Evolutionary conservation across 352 stramenopile species (phyloP).

Genomic region (Blastocystis sp.): DNA sequence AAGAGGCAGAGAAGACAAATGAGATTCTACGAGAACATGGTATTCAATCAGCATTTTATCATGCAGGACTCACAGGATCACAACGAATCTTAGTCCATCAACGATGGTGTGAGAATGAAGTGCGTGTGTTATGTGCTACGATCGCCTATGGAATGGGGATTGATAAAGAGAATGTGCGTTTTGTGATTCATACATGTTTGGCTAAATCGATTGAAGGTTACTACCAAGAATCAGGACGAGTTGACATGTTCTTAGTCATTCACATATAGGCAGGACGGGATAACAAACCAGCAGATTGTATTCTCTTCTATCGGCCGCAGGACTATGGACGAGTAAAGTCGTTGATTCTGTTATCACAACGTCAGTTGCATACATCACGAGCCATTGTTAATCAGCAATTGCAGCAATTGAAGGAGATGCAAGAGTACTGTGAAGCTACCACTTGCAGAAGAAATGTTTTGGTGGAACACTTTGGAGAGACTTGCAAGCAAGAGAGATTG

Average conservation of each 20-base stretch:
- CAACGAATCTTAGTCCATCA: constrained; percentile 29
- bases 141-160: constrained; percentile 98
- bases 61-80: constrained; percentile 66
- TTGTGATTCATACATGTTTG: constrained; percentile 94
- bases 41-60: constrained; percentile 68
- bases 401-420: constrained; percentile 63
- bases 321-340: constrained; percentile 31
- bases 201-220: constrained; percentile 96
- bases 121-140: constrained; percentile 84
- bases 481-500: constrained; percentile 69
- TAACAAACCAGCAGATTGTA: constrained; percentile 25
- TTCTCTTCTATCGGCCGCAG: constrained; percentile 21
- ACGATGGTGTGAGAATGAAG: constrained; percentile 2
- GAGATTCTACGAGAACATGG: constrained; percentile 62
- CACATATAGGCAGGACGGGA: constrained; percentile 38
- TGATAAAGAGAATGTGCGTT: constrained; percentile 91
- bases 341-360: constrained; percentile 29
- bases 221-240: constrained; percentile 89
- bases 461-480: constrained; percentile 81
- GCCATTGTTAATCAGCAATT: neutral
- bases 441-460: constrained; percentile 76
- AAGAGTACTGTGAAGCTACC: constrained; percentile 67
- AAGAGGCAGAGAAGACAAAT: constrained; percentile 62
- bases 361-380: neutral
- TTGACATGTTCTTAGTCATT: neutral